Evolutionary conservation across 1,139 yeast genomes (phyloP), one percentile per base, ranked within the genome.

Genomic region (Taiozyma onychis): DNA sequence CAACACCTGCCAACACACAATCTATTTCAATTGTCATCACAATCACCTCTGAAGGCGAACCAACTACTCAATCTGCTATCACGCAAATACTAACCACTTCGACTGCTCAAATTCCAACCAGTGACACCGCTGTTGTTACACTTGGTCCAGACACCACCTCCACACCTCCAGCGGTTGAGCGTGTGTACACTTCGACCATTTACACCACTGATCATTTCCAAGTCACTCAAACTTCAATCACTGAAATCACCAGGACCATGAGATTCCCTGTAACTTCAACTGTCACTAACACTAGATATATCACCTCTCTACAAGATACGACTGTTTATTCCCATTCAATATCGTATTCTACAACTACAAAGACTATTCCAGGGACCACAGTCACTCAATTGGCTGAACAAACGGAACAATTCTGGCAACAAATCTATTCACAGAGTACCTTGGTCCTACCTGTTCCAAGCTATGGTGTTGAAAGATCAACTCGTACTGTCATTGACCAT

Each of bases 401-500:
- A 11, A 44, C 45, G 3, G 48, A 39, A 9, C 50, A 53, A 9
- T 47, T 44, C 2, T 54, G 50, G 51, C 26, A 48, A 1, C 42
- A 41, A 7, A 39, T 53, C 1, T 9, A 28, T 2, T 32, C 48
- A 2, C 42, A 45, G 14, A 44, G 51, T 16, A 51, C 56, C 0
- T 42, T 57, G 47, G 50, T 53, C 3, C 37, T 57, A 6, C 60
- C 60, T 13, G 30, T 57, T 14, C 51, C 57, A 39, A 44, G 44
- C 13, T 47, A 44, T 22, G 44, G 51, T 0, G 26, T 52, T 4
- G 43, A 39, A 3, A 46, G 54, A 3, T 32, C 42, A 6, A 47
- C 55, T 1, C 39, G 41, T 13, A 45, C 53, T 0, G 14, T 10
- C 4, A 11, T 46, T 1, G 10, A 46, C 6, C 47, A 54, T 1